Conservation (phyloP, 352 stramenopile species). For the Pythium guiyangense region DNA sequence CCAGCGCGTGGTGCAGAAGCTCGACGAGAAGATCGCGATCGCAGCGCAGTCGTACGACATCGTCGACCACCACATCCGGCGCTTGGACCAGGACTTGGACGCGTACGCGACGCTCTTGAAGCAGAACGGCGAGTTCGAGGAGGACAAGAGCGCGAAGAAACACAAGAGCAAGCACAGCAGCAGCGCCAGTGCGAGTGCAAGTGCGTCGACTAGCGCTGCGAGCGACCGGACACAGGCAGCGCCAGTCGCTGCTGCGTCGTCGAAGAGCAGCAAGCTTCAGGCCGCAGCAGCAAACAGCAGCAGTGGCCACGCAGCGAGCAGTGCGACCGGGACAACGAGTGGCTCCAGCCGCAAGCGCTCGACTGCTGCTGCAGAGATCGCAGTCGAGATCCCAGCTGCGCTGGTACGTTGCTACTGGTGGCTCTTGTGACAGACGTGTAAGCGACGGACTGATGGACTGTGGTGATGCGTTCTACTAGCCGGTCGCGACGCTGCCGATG, state of each 20-base stretch:
- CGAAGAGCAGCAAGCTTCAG: conserved; percentile 15
- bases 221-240: neutral
- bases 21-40: conserved; percentile 87
- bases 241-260: neutral
- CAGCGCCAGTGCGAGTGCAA: neutral
- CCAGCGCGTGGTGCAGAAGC: conserved; percentile 73
- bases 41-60: conserved; percentile 84
- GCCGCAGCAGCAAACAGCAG: neutral
- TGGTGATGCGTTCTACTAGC: neutral
- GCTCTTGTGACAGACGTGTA: neutral
- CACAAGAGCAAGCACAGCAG: conserved; percentile 26
- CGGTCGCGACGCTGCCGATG: conserved; percentile 29
- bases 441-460: neutral
- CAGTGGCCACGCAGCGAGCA: neutral
- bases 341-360: conserved; percentile 43
- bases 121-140: conserved; percentile 74
- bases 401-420: conserved; percentile 10
- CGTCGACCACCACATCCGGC: conserved; percentile 83
- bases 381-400: conserved; percentile 21
- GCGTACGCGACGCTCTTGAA: conserved; percentile 67
- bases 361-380: conserved; percentile 18
- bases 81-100: conserved; percentile 72
- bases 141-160: conserved; percentile 65
- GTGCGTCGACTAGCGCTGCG: neutral
- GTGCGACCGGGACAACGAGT: neutral